Evolutionary conservation across 306 rosid species (phyloP), one percentile per base, ranked within the genome.

Genomic region (Cicer chorassanicum): DNA sequence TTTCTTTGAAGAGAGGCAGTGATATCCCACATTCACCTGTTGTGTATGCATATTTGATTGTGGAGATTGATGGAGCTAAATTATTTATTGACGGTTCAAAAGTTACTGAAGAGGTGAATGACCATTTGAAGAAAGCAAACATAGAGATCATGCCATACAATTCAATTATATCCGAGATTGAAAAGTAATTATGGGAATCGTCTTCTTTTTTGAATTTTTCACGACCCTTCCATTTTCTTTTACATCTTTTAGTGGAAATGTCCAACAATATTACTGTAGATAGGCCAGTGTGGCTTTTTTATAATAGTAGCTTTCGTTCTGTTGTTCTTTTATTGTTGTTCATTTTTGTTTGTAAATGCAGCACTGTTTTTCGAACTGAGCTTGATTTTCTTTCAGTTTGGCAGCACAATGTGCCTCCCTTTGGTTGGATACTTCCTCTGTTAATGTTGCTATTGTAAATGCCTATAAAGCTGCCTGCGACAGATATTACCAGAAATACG

Each of bases 11-110:
- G 98, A 86, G 98, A 91, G 98, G 98, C 84, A 91, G 84, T 80
- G 98, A 94, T 68, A 87, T 91, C 80, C 96, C 96, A 46, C 92
- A 88, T 84, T 91, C 98, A 73, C 98, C 98, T 19, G 97, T 94
- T 78, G 89, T 81, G 86, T 94, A 94, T 79, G 97, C 98, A 76
- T 94, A 94, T 87, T 80, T 94, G 79, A 87, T 90, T 73, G 97
- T 94, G 87, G 96, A 90, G 82, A 72, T 86, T 54, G 88, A 80
- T 70, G 87, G 89, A 57, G 97, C 96, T 48, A 91, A 86, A 74
- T 84, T 94, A 78, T 91, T 94, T 82, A 77, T 90, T 15, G 96
- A 94, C 51, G 65, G 82, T 76, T 83, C 86, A 77, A 94, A 94
- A 88, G 85, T 91, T 82, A 78, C 84, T 4, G 61, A 82, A 74